Evolutionary conservation across 164 flowering plant genomes (phyloP).

Genomic region (Dillenia turbinata): DNA sequence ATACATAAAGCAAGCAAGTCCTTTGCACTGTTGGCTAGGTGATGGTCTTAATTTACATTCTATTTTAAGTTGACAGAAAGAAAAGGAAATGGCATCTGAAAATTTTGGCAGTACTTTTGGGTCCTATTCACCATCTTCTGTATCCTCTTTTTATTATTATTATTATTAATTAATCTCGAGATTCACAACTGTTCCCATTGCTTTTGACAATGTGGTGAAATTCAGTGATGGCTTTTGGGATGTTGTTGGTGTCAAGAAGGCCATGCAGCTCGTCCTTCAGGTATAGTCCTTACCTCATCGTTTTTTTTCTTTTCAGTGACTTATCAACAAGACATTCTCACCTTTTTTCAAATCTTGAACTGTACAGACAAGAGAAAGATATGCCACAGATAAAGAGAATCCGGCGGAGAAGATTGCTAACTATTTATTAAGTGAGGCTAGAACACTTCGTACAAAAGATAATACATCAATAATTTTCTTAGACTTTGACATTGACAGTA

Average conservation of each 20-base stretch:
- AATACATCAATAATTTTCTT: constrained; percentile 85
- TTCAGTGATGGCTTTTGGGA: constrained; percentile 99
- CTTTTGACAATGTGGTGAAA: constrained; percentile 1
- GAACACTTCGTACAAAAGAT: constrained; percentile 83
- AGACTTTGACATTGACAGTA: constrained; percentile 48
- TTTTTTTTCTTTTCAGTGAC: not conserved
- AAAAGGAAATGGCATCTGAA: too few species aligned
- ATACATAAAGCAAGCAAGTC: constrained; percentile 51
- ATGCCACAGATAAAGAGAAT: constrained; percentile 30
- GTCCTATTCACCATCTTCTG: not conserved
- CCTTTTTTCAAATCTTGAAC: not conserved
- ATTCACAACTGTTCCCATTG: too few species aligned
- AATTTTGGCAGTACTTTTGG: too few species aligned
- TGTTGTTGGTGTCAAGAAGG: constrained; percentile 72
- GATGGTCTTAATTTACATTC: constrained; percentile 3
- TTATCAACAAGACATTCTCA: not conserved
- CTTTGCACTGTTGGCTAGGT: constrained; percentile 93
- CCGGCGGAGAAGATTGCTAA: constrained; percentile 72
- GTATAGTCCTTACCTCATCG: constrained; percentile 22
- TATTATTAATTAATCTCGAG: not conserved
- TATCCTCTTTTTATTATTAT: not conserved
- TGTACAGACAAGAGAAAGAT: constrained; percentile 54
- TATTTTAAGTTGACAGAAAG: too few species aligned
- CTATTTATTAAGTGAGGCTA: constrained; percentile 73
- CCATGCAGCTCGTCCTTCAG: constrained; percentile 74